Percentiles rank a stretch among this genome's conserved stretches.
Evolutionary conservation across 495 filamentous ascomycete genomes (phyloP).

Genomic region (Penicillium desertorum): DNA sequence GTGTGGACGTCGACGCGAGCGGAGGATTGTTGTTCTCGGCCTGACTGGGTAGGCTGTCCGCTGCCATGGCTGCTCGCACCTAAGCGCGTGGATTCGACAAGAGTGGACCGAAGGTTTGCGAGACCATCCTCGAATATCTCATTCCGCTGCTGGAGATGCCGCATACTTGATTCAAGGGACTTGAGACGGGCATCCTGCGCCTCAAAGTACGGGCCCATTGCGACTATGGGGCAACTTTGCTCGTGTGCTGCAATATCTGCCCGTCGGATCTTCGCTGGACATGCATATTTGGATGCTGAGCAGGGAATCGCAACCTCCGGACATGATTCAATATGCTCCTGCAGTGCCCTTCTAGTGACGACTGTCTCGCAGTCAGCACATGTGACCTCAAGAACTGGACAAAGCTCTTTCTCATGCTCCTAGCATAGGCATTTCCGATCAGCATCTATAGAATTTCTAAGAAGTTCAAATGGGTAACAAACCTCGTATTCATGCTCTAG

Average conservation of each 20-base stretch:
- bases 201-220: conserved; percentile 58
- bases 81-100: conserved; percentile 38
- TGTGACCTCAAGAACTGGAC: conserved; percentile 46
- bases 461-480: conserved; percentile 16
- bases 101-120: conserved; percentile 45
- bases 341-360: conserved; percentile 49
- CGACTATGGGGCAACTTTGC: conserved; percentile 55
- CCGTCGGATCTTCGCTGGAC: conserved; percentile 51
- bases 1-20: conserved; percentile 3
- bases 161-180: conserved; percentile 55
- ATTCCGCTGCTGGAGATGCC: conserved; percentile 56
- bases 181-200: conserved; percentile 57
- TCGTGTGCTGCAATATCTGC: conserved; percentile 52
- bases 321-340: conserved; percentile 53
- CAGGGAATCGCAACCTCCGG: conserved; percentile 55
- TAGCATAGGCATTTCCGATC: conserved; percentile 16
- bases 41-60: conserved; percentile 6
- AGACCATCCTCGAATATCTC: conserved; percentile 59
- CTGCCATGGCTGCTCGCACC: not conserved
- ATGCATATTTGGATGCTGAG: conserved; percentile 56
- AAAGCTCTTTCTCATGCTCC: conserved; percentile 51
- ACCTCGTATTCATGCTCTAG: conserved; percentile 61
- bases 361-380: conserved; percentile 56
- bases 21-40: conserved; percentile 8
- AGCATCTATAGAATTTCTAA: conserved; percentile 4